Evolutionary conservation across 2,329 filamentous ascomycete genomes (phyloP), one percentile per base, ranked within the genome.

Genomic region (Colletotrichum abscissum): DNA sequence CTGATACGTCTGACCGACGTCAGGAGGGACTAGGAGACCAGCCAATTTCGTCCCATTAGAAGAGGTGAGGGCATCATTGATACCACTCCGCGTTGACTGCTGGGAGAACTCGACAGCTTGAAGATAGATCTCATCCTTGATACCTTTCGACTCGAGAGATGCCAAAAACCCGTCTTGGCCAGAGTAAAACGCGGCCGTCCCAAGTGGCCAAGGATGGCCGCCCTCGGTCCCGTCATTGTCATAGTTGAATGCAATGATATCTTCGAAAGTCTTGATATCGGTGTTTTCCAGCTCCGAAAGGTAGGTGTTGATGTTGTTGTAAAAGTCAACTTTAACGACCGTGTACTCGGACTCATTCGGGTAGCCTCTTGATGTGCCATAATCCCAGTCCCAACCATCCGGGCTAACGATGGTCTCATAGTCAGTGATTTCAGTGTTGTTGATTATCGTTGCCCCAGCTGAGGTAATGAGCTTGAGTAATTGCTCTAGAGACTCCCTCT

Each of bases 331-430:
- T 80, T 94, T 94, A 75, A 95, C 86, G 62, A 92, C 90, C 0
- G 91, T 93, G 81, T 92, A 94, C 80, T 94, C 92, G 16, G 91
- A 94, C 81, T 94, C 90, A 73, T 94, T 94, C n/a, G 90, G 83
- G 77, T 84, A 90, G 2, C 91, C 91, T 4, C 91, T 88, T 0
- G 63, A 55, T 9, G 83, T 86, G 16, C 92, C 92, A 75, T 90
- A 92, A 77, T 93, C 92, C 88, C 93, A 95, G 80, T 95, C 86
- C 92, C 92, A 95, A n/a, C 92, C 91, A 62, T 88, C 80, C 0
- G 90, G 91, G 38, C 88, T 89, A 14, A 95, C 87, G 28, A 94
- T 89, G 0, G 83, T 88, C 77, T 91, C 81, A 77, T 90, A 88
- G 78, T 90, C 84, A 26, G 90, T 89, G 2, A 95, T 86, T 78